A percentile compares a stretch with the other conserved stretches of the same genome.
Conservation (phyloP, 2,329 filamentous ascomycete species). For the Fusarium sacchari region DNA sequence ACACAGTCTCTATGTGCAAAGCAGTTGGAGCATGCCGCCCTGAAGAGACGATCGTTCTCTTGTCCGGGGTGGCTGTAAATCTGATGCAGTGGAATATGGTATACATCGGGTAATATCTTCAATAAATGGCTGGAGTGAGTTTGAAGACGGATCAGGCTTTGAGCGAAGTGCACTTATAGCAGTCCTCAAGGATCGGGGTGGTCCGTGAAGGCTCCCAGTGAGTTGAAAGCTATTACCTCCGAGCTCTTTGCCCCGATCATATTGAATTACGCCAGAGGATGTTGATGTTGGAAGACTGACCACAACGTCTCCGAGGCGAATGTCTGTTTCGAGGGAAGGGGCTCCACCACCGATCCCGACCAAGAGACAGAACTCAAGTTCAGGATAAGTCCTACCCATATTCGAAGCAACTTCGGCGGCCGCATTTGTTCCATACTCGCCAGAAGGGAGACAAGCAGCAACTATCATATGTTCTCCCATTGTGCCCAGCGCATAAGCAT, state of each 20-base stretch:
- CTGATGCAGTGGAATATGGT: rapidly evolving
- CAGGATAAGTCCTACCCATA: background rate
- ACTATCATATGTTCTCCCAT: rapidly evolving
- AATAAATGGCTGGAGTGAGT: rapidly evolving
- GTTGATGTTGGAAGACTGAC: rapidly evolving
- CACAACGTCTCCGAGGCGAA: background rate
- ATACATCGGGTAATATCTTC: rapidly evolving
- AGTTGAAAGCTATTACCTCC: background rate
- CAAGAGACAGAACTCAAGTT: background rate
- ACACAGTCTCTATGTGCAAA: rapidly evolving
- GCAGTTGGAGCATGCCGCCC: background rate
- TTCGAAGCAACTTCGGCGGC: rapidly evolving
- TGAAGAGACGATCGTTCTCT: rapidly evolving
- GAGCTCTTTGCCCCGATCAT: background rate
- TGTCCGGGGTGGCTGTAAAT: background rate
- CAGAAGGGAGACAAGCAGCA: rapidly evolving
- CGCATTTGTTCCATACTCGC: background rate
- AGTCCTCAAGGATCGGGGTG: background rate
- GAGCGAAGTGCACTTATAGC: background rate
- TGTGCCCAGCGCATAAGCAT: background rate
- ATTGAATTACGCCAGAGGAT: rapidly evolving
- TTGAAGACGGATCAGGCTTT: rapidly evolving
- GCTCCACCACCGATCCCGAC: rapidly evolving
- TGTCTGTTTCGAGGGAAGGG: rapidly evolving
- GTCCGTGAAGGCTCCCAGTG: rapidly evolving